A percentile compares a stretch with the other conserved stretches of the same genome.
phyloP scores from a whole-genome alignment of 2,329 filamentous ascomycete species.

The Monilinia fructicola region DNA sequence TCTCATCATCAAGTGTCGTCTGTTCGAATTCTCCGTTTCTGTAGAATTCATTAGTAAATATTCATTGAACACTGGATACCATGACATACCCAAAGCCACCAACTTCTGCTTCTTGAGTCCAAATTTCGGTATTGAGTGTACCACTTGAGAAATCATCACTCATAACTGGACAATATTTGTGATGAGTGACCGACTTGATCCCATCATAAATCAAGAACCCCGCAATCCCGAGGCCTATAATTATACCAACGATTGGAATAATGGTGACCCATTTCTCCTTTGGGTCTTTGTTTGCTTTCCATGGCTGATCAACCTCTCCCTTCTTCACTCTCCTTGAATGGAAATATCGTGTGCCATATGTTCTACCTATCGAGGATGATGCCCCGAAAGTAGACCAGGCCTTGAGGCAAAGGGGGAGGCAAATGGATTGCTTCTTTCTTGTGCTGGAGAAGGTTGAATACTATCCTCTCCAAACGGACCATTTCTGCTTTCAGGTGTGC shows the following conservation, averaged over 20 bases:
- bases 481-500: conserved; percentile 43
- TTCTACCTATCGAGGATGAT: conserved; percentile 42
- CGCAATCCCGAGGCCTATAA: conserved; percentile 65
- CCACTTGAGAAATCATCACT: conserved; percentile 52
- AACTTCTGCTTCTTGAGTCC: conserved; percentile 51
- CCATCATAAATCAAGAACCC: conserved; percentile 77
- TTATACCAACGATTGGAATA: conserved; percentile 69
- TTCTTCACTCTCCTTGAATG: conserved; percentile 58
- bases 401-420: conserved; percentile 45
- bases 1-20: conserved; percentile 70
- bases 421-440: conserved; percentile 35
- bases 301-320: conserved; percentile 73
- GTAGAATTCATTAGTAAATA: background rate
- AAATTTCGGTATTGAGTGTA: conserved; percentile 49
- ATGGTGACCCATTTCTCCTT: conserved; percentile 87
- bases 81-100: conserved; percentile 51
- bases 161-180: conserved; percentile 58
- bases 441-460: conserved; percentile 30
- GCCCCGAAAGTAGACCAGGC: conserved; percentile 46
- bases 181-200: conserved; percentile 66
- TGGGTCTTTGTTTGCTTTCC: conserved; percentile 70
- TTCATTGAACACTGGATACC: conserved; percentile 48
- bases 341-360: conserved; percentile 35
- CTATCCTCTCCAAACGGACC: conserved; percentile 38
- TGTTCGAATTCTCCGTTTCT: conserved; percentile 81